Conservation (phyloP, 371 early-diverging fungal genomes). For the Polyrhizophydium stewartii region DNA sequence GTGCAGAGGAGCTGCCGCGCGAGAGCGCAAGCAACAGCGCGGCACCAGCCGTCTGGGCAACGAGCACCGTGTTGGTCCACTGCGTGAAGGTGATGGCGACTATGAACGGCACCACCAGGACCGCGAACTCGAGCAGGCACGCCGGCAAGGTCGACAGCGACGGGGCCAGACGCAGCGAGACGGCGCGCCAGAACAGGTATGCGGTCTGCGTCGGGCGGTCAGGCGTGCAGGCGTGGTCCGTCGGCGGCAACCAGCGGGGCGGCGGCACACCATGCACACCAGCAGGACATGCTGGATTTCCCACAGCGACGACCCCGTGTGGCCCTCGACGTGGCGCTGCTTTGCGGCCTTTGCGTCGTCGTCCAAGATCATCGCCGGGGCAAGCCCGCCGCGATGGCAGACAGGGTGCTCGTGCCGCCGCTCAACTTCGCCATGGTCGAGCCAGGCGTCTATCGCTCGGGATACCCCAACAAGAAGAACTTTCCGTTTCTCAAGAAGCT, state of each 20-base stretch:
- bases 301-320: constrained; percentile 59
- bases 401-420: constrained; percentile 30
- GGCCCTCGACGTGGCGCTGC: constrained; percentile 66
- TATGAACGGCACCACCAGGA: constrained; percentile 19
- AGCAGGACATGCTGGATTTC: constrained; percentile 57
- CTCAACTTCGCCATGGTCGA: constrained; percentile 91
- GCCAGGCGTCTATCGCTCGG: constrained; percentile 85
- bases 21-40: neutral
- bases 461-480: constrained; percentile 82
- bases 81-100: constrained; percentile 15
- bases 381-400: neutral
- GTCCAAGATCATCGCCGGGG: too few relatives aligned
- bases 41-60: too few relatives aligned
- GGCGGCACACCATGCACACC: constrained; percentile 43
- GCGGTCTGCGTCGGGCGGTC: constrained; percentile 16
- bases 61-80: neutral
- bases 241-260: constrained; percentile 15
- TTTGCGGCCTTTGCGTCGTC: constrained; percentile 55
- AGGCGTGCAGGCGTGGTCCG: constrained; percentile 11
- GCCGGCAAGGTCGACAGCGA: neutral
- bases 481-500: constrained; percentile 80
- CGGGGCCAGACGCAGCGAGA: neutral
- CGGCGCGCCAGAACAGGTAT: constrained; percentile 9
- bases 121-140: constrained; percentile 9
- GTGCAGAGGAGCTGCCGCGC: too few relatives aligned